These are phyloP conservation scores for Acephala macrosclerotiorum DNA, from an alignment of 2,329 filamentous ascomycete species.

Conservation along the genomic window DNA sequence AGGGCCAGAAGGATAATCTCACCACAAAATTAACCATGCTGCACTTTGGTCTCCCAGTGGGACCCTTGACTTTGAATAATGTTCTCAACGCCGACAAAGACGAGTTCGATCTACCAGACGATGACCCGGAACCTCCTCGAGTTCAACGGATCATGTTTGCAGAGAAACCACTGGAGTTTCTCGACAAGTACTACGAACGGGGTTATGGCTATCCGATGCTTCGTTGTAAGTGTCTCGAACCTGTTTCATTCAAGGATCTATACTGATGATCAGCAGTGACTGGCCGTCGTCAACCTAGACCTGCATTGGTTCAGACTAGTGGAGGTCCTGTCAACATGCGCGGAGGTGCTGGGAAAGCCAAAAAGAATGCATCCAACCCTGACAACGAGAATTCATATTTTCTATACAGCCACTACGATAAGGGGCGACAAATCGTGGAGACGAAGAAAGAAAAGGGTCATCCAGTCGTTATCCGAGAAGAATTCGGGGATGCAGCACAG, in stretches of 20 bases:
- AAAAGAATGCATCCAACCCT: not conserved
- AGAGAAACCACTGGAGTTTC: constrained; percentile 41
- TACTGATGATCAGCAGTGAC: constrained; percentile 22
- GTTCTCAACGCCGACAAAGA: constrained; percentile 29
- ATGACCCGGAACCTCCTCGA: constrained; percentile 28
- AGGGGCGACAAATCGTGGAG: not conserved
- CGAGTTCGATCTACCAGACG: constrained; percentile 13
- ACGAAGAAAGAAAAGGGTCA: not conserved
- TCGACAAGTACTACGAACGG: constrained; percentile 41
- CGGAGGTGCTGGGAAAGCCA: constrained; percentile 22
- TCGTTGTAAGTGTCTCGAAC: constrained; percentile 34
- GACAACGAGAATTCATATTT: not conserved
- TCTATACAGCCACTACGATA: constrained; percentile 18
- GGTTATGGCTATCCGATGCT: constrained; percentile 38
- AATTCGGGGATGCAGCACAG: constrained; percentile 12
- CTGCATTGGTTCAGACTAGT: not conserved
- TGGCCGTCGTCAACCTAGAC: not conserved
- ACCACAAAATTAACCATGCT: constrained; percentile 43
- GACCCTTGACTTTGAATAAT: constrained; percentile 38
- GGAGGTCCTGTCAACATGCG: constrained; percentile 17
- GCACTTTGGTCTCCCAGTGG: constrained; percentile 42
- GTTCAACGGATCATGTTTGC: constrained; percentile 35
- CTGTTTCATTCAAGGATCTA: constrained; percentile 37
- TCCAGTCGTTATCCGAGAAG: not conserved
- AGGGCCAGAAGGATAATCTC: constrained; percentile 36